These are phyloP conservation scores for Barnettozyma populi DNA, from an alignment of 805 yeast genomes.

Conservation along the genomic window DNA sequence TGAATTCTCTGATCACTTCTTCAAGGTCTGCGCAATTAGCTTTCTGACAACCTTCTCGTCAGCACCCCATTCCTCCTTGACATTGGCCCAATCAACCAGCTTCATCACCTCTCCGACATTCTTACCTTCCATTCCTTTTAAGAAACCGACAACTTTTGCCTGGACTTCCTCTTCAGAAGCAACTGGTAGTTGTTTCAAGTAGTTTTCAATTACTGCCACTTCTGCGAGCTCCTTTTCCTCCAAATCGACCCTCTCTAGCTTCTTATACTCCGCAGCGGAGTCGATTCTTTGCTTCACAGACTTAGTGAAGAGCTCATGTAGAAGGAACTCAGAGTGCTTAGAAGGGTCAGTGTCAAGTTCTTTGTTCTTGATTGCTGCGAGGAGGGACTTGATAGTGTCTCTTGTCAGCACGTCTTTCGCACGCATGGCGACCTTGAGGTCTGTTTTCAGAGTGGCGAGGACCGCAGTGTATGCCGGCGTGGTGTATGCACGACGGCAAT, in stretches of 20 bases:
- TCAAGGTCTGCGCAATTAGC: conserved; percentile 6
- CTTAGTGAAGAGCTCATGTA: conserved; percentile 35
- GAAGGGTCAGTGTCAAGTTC: conserved; percentile 33
- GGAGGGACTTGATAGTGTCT: conserved; percentile 39
- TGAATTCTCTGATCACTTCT: background rate
- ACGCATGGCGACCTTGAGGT: conserved; percentile 43
- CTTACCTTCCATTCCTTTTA: conserved; percentile 18
- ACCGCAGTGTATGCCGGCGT: conserved; percentile 31
- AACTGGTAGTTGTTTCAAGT: conserved; percentile 39
- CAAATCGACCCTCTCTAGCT: conserved; percentile 45
- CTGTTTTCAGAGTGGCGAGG: conserved; percentile 32
- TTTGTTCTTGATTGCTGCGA: conserved; percentile 39
- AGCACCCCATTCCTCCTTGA: conserved; percentile 34
- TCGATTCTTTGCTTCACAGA: conserved; percentile 45
- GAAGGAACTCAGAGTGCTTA: conserved; percentile 30
- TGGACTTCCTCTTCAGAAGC: conserved; percentile 42
- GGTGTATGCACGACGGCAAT: background rate
- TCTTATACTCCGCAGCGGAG: conserved; percentile 41
- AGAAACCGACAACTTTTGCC: conserved; percentile 24
- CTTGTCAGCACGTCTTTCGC: conserved; percentile 37
- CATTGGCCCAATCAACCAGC: conserved; percentile 28
- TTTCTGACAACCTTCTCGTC: conserved; percentile 20
- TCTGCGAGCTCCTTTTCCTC: conserved; percentile 49
- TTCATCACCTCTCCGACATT: conserved; percentile 28
- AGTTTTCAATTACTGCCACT: conserved; percentile 35